A percentile compares a stretch with the other conserved stretches of the same genome.
Evolutionary conservation across 495 filamentous ascomycete species (phyloP).

Genomic region (Penicillium waksmanii): DNA sequence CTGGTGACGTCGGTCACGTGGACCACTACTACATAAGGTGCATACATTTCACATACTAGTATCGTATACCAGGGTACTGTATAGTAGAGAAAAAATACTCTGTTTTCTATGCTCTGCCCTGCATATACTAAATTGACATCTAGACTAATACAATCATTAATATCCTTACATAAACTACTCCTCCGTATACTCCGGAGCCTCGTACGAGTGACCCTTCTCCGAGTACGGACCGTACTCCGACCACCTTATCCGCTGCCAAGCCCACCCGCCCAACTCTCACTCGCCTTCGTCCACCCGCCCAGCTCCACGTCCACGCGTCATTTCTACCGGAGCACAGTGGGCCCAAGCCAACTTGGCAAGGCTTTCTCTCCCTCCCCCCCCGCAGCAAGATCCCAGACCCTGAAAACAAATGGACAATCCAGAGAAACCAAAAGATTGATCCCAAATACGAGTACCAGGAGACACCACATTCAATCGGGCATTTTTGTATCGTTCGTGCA

Average conservation of each 20-base stretch:
- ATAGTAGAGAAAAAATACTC: too few species aligned
- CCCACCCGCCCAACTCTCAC: constrained; percentile 12
- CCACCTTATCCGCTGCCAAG: constrained; percentile 22
- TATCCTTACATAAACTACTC: too few species aligned
- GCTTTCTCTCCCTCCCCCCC: not conserved
- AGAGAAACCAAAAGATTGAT: too few species aligned
- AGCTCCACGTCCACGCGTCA: constrained; percentile 35
- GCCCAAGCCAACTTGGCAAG: constrained; percentile 5
- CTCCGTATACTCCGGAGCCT: not conserved
- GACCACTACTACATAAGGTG: not conserved
- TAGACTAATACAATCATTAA: not conserved
- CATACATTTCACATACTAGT: not conserved
- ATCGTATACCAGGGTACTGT: not conserved
- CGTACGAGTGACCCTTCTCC: too few species aligned
- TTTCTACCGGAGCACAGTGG: constrained; percentile 2
- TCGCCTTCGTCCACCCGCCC: constrained; percentile 14
- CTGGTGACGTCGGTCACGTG: constrained; percentile 14
- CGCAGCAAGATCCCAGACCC: not conserved
- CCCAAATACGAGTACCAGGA: not conserved
- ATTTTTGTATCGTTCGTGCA: not conserved
- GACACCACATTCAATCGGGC: not conserved
- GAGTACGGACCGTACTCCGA: not conserved
- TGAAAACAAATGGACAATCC: not conserved
- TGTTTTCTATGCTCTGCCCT: too few species aligned
- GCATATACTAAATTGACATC: too few species aligned